These are phyloP conservation scores for Lasiodiplodia sp. DNA, from an alignment of 2,329 filamentous ascomycete genomes.

Conservation along the genomic window DNA sequence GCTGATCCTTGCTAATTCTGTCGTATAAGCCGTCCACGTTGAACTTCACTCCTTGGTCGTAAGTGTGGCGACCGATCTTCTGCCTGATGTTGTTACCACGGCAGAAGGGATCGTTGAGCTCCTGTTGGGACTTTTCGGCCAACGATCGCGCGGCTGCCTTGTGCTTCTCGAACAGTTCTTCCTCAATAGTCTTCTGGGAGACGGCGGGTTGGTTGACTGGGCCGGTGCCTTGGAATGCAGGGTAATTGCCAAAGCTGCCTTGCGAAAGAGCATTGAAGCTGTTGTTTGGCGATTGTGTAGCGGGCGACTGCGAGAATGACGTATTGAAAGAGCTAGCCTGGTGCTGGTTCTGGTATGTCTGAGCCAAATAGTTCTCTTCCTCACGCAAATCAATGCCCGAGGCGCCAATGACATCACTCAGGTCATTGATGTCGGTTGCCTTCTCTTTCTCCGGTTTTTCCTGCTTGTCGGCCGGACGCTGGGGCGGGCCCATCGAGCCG, in stretches of 20 bases:
- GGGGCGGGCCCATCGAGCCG: conserved; percentile 69
- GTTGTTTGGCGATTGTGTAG: conserved; percentile 48
- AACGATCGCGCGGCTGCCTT: conserved; percentile 68
- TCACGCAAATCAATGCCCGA: conserved; percentile 88
- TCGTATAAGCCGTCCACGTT: conserved; percentile 64
- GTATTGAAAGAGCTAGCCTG: conserved; percentile 52
- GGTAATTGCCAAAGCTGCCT: conserved; percentile 42
- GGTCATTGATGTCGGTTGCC: conserved; percentile 71
- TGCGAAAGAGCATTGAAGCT: conserved; percentile 57
- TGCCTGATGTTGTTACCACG: conserved; percentile 65
- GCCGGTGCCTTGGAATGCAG: conserved; percentile 49
- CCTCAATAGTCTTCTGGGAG: conserved; percentile 71
- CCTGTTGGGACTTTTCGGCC: conserved; percentile 69
- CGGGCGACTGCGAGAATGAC: conserved; percentile 39
- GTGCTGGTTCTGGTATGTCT: conserved; percentile 64
- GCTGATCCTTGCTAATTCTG: conserved; percentile 40
- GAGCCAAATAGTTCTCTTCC: conserved; percentile 82
- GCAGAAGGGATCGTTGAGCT: conserved; percentile 77
- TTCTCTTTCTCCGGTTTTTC: conserved; percentile 67
- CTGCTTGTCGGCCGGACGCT: conserved; percentile 61
- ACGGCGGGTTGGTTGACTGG: conserved; percentile 61
- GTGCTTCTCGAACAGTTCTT: conserved; percentile 71
- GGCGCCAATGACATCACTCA: conserved; percentile 82
- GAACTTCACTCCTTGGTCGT: conserved; percentile 65
- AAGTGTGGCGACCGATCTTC: conserved; percentile 64